Evolutionary conservation across 805 yeast species (phyloP).

Genomic region (Komagataella pastoris): DNA sequence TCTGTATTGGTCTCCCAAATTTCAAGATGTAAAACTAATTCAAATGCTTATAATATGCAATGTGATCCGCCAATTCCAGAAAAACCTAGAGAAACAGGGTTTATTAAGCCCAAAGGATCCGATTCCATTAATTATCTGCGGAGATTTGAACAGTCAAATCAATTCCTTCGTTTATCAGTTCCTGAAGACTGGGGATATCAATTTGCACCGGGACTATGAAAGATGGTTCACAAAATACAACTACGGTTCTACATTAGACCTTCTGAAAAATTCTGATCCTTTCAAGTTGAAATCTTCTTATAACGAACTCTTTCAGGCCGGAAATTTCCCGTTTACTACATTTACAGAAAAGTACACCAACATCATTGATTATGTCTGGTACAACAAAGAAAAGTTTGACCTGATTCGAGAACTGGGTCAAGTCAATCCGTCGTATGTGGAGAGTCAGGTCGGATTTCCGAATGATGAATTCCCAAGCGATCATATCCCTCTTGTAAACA

Average conservation of each 20-base stretch:
- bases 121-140: slow-evolving; percentile 25
- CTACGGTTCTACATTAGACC: slow-evolving; percentile 5
- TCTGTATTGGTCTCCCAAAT: slow-evolving; percentile 42
- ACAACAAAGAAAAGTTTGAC: slow-evolving; percentile 23
- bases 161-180: slow-evolving; percentile 35
- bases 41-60: slow-evolving; percentile 30
- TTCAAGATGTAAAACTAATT: slow-evolving; percentile 37
- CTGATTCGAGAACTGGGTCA: slow-evolving; percentile 39
- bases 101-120: neutral
- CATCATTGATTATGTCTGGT: slow-evolving; percentile 49
- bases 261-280: neutral
- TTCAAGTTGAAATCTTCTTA: slow-evolving; percentile 14
- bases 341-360: slow-evolving; percentile 36
- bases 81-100: neutral
- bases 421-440: slow-evolving; percentile 20
- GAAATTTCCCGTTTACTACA: slow-evolving; percentile 21
- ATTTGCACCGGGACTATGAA: slow-evolving; percentile 6
- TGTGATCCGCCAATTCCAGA: neutral
- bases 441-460: slow-evolving; percentile 29
- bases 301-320: slow-evolving; percentile 9
- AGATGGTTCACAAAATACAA: slow-evolving; percentile 10
- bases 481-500: slow-evolving; percentile 27
- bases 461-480: slow-evolving; percentile 48
- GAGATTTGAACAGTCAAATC: slow-evolving; percentile 44
- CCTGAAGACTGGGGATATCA: slow-evolving; percentile 8